Evolutionary conservation across 116 monocot genomes (phyloP).

Genomic region (Iris pallida): DNA sequence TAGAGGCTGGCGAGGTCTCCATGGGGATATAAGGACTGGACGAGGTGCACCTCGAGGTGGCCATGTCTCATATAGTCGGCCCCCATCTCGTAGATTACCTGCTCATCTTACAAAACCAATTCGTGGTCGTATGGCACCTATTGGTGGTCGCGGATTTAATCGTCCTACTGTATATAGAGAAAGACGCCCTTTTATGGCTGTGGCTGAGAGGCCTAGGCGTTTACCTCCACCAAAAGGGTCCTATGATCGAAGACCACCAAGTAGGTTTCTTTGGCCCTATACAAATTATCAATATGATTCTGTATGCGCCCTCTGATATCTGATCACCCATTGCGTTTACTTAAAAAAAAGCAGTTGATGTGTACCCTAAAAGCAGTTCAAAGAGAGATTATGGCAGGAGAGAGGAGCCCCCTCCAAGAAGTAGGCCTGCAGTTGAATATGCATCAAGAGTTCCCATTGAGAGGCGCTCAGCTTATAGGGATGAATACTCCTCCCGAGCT

Average conservation of each 20-base stretch:
- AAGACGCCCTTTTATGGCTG: slow-evolving; percentile 30
- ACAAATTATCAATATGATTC: background rate
- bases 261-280: slow-evolving; percentile 22
- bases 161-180: slow-evolving; percentile 48
- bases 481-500: slow-evolving; percentile 65
- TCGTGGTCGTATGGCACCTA: slow-evolving; percentile 19
- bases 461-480: slow-evolving; percentile 60
- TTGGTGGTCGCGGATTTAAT: slow-evolving; percentile 32
- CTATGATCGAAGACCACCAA: slow-evolving; percentile 58
- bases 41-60: slow-evolving; percentile 31
- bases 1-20: slow-evolving; percentile 41
- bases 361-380: slow-evolving; percentile 57
- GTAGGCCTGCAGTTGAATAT: slow-evolving; percentile 58
- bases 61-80: slow-evolving; percentile 34
- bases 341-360: slow-evolving; percentile 27
- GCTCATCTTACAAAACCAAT: slow-evolving; percentile 25
- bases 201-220: slow-evolving; percentile 48
- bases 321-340: too few relatives aligned
- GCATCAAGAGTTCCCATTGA: slow-evolving; percentile 44
- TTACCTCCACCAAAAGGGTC: slow-evolving; percentile 62
- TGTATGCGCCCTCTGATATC: background rate
- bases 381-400: slow-evolving; percentile 60
- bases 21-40: slow-evolving; percentile 51
- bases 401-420: slow-evolving; percentile 50
- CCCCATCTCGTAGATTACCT: slow-evolving; percentile 41